Evolutionary conservation across 2,329 filamentous ascomycete species (phyloP).

Genomic region (Aspergillus neotritici): DNA sequence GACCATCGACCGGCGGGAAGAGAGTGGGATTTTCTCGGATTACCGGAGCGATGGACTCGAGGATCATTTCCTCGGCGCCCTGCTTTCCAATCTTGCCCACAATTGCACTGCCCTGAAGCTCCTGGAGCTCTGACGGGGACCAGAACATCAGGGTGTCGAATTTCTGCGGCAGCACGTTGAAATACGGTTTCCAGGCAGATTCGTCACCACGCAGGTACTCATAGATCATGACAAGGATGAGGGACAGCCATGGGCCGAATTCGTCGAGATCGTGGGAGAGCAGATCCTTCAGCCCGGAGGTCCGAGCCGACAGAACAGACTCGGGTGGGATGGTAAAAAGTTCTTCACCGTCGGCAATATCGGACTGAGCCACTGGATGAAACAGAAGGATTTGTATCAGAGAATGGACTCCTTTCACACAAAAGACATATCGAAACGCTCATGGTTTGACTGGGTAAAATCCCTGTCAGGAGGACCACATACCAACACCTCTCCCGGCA

Average conservation of each 20-base stretch:
- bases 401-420: slow-evolving; percentile 8
- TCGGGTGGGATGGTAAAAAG: slow-evolving; percentile 74
- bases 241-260: slow-evolving; percentile 49
- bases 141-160: slow-evolving; percentile 94
- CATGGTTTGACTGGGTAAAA: slow-evolving; percentile 12
- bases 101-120: slow-evolving; percentile 74
- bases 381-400: slow-evolving; percentile 17
- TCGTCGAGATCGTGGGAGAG: slow-evolving; percentile 51
- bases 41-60: slow-evolving; percentile 51
- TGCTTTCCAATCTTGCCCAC: slow-evolving; percentile 68
- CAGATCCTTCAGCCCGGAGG: slow-evolving; percentile 59
- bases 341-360: slow-evolving; percentile 68
- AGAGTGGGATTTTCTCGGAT: slow-evolving; percentile 36
- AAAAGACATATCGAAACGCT: slow-evolving; percentile 2
- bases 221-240: slow-evolving; percentile 76
- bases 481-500: slow-evolving; percentile 60
- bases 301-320: slow-evolving; percentile 65
- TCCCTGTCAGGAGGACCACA: slow-evolving; percentile 29
- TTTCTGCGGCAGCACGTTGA: slow-evolving; percentile 62
- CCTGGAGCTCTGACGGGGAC: slow-evolving; percentile 61
- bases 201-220: slow-evolving; percentile 56
- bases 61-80: slow-evolving; percentile 65
- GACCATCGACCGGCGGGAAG: slow-evolving; percentile 36
- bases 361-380: slow-evolving; percentile 58
- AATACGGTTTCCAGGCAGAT: slow-evolving; percentile 73